Evolutionary conservation across 371 early-diverging fungal species (phyloP), one percentile per base, ranked within the genome.

Genomic region (Mucor irregularis): DNA sequence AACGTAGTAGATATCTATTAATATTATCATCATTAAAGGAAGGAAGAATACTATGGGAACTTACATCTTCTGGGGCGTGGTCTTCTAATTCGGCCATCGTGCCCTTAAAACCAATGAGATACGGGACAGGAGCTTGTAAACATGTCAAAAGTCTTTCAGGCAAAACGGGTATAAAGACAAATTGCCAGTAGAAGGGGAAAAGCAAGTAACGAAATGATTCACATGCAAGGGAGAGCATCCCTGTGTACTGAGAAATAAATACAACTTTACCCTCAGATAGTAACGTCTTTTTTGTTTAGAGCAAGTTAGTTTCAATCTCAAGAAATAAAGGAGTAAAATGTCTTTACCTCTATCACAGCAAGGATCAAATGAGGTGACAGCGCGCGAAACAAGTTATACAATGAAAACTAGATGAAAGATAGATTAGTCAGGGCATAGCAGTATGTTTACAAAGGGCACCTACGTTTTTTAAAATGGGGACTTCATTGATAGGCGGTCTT

Each of bases 111-210:
- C 93, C 93, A 43, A 91, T 78, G 34, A 93, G 88, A 49, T 87
- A 93, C 6, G 93, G 93, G 30, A 91, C 87, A 24, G 93, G 92
- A 3, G 91, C 87, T 64, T 91, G 90, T 13, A 90, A 71, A 55
- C 90, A 91, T 28, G 83, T 85, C 74, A 91, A 64, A 17, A 91
- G 65, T 22, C 79, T 62, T 13, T 79, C 75, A 0, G 93, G 93
- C 0, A 93, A 59, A 9, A 93, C 81, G 0, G 93, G 92, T 35
- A 93, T 90, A 48, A 85, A 84, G 3, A 90, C 89, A 56, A 90
- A 88, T 51, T 89, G 90, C 92, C 92, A 92, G 42, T 81, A 82
- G 21, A 93, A 70, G 1, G 93, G 93, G 56, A 87, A 93, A 22
- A 91, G 61, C 6, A 91, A 68, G 37, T 86, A 78, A 5, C 82